These are phyloP conservation scores for Licmophora abbreviata DNA, from an alignment of 108 stramenopile species.

Conservation along the genomic window DNA sequence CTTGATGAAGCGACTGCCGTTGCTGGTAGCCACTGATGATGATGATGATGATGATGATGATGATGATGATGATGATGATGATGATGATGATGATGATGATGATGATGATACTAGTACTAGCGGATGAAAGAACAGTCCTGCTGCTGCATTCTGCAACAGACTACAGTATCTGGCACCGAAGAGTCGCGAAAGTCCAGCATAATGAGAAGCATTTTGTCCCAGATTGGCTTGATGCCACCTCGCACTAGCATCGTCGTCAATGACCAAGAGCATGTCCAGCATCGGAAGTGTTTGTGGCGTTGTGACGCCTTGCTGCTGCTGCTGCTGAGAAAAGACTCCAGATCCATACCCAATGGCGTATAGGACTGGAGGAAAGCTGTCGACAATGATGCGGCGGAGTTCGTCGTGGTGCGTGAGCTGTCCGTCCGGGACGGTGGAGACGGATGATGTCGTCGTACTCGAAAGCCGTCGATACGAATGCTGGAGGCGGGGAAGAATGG, in stretches of 20 bases:
- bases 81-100: no score
- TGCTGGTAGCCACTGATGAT: no score
- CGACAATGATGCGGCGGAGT: constrained; percentile 15
- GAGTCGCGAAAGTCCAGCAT: constrained; percentile 14
- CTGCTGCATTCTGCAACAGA: constrained; percentile 24
- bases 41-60: no score
- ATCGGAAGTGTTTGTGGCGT: constrained; percentile 23
- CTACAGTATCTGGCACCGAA: neutral
- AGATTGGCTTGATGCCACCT: constrained; percentile 68
- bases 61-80: no score
- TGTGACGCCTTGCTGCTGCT: constrained; percentile 1
- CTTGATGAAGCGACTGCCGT: constrained; percentile 36
- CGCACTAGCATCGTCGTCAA: constrained; percentile 32
- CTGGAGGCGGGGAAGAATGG: no score
- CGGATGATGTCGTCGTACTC: no score
- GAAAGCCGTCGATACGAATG: no score
- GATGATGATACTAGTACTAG: constrained; percentile 21
- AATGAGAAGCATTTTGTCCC: constrained; percentile 50
- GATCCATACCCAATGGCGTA: constrained; percentile 82
- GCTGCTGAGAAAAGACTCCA: constrained; percentile 65
- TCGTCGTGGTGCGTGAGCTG: constrained; percentile 11
- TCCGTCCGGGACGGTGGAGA: no score
- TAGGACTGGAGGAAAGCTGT: constrained; percentile 50
- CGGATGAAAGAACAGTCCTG: constrained; percentile 39
- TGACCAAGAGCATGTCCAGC: constrained; percentile 71